Conservation (phyloP, 306 rosid genomes). For the Purshia tridentata region DNA sequence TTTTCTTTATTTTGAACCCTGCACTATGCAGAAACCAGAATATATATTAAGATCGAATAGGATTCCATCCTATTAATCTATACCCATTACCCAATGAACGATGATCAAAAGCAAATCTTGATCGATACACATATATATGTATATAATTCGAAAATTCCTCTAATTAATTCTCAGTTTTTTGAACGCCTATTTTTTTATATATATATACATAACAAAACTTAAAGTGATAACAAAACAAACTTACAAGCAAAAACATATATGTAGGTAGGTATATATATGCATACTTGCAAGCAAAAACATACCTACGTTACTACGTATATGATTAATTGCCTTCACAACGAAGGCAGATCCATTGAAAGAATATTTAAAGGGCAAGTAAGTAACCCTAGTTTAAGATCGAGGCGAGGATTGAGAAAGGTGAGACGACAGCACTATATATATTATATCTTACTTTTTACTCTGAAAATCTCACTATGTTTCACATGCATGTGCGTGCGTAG, state of each 20-base stretch:
- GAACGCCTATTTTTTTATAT: too few species aligned
- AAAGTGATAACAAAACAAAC: too few species aligned
- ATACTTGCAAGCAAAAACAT: neutral
- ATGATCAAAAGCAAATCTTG: too few species aligned
- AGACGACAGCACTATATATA: slow-evolving; percentile 27
- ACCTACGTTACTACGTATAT: too few species aligned
- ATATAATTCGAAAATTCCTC: too few species aligned
- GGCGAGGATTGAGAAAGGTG: slow-evolving; percentile 13
- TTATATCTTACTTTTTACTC: neutral
- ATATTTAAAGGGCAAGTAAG: neutral
- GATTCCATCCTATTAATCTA: neutral
- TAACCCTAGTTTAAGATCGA: neutral
- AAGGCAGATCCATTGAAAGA: slow-evolving; percentile 32
- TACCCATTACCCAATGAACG: too few species aligned
- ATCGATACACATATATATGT: too few species aligned
- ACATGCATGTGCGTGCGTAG: neutral
- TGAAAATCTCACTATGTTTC: neutral
- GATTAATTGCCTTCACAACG: slow-evolving; percentile 29
- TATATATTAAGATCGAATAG: neutral
- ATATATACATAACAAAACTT: too few species aligned
- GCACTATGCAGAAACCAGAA: too few species aligned
- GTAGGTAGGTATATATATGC: neutral
- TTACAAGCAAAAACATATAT: too few species aligned
- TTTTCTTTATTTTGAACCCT: neutral
- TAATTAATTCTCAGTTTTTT: too few species aligned